Base-by-base conservation (phyloP, 371 early-diverging fungal species). In the Catenaria anguillulae region DNA sequence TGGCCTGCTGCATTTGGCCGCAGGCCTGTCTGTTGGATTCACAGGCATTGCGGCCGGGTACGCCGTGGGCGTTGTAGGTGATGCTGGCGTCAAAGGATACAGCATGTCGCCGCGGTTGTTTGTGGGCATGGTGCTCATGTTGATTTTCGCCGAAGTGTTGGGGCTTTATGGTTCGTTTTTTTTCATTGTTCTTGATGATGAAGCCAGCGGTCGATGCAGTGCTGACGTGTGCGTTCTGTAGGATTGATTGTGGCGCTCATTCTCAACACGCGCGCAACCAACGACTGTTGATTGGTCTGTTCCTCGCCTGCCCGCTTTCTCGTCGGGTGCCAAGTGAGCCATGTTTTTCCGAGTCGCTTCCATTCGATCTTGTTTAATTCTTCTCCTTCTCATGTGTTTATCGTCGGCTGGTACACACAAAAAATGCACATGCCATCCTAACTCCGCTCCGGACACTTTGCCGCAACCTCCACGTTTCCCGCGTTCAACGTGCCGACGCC, bases 121-220 rank as follows among this genome's bases (percentile, higher is more conserved):
- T 75, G 96, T 97, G 60, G 87, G 90, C 67, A 85, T 84, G 86
- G 89, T 88, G 61, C 80, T 97, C 70, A 93, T 97, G 62, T 84
- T 97, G 64, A 96, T 97, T 87, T 97, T 97, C 73, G 97, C 98
- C 66, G 98, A 97, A 85, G 97, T 97, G 33, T 79, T 97, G 75
- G 94, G 90, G 70, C 77, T 90, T 65, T 88, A 86, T 64, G 46
- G 37, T 60, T 79, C 86, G 55, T 93, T 93, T 59, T 96, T 96
- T 62, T 79, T 93, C 66, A 78, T 86, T 34, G 93, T n/a, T n/a
- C n/a, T n/a, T n/a, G n/a, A n/a, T n/a, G n/a, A n/a, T n/a, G n/a
- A n/a, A n/a, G n/a, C n/a, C n/a, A n/a, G n/a, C n/a, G n/a, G n/a
- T n/a, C n/a, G n/a, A n/a, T n/a, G n/a, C n/a, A n/a, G n/a, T n/a